These are phyloP conservation scores for Solanum bulbocastanum DNA, from an alignment of 257 asterid genomes.

Conservation along the genomic window DNA sequence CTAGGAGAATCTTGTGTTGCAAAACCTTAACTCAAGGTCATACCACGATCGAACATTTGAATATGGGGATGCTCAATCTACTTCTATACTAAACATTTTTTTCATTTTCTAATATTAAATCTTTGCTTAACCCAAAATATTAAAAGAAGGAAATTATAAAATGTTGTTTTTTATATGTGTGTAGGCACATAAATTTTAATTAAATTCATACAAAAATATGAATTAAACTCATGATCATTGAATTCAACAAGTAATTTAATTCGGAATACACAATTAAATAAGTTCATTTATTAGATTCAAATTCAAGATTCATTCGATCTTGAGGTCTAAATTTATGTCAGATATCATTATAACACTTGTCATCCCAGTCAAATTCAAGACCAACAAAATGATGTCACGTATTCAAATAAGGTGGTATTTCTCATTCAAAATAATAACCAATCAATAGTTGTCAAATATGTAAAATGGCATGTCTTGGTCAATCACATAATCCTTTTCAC, in stretches of 20 bases:
- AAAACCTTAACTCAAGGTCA: too few relatives aligned
- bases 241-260: too few relatives aligned
- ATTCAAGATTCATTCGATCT: too few relatives aligned
- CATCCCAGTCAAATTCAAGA: not conserved
- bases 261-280: not conserved
- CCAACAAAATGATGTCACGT: not conserved
- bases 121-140: not conserved
- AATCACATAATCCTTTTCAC: not conserved
- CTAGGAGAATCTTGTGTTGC: too few relatives aligned
- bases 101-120: not conserved
- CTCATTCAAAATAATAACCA: not conserved
- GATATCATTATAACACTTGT: not conserved
- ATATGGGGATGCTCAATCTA: not conserved
- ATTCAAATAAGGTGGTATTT: not conserved
- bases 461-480: not conserved
- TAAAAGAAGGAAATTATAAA: not conserved
- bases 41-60: too few relatives aligned
- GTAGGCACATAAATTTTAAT: not conserved
- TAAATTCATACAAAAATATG: too few relatives aligned
- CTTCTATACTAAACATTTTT: not conserved
- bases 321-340: not conserved
- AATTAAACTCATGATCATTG: not conserved
- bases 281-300: not conserved
- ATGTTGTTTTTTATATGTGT: not conserved
- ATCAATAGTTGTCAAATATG: too few relatives aligned